phyloP scores from a whole-genome alignment of 768 basidiomycete genomes.

The Calocybe cyanea region DNA sequence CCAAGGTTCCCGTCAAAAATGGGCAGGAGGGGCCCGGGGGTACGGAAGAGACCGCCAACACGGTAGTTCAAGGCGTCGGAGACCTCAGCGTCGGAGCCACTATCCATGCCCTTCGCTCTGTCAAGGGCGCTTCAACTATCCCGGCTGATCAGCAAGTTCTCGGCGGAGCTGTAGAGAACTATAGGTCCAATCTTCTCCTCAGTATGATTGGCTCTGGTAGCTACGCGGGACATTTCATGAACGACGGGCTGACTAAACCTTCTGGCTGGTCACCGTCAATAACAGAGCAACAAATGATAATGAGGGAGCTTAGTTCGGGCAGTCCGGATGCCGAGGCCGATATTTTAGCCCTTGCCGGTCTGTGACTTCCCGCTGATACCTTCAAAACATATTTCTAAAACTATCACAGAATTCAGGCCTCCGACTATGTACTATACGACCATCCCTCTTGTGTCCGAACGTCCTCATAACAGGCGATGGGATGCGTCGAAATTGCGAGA shows the following conservation, averaged over 20 bases:
- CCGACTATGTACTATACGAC: conserved; percentile 96
- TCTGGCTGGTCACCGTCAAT: conserved; percentile 69
- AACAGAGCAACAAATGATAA: conserved; percentile 96
- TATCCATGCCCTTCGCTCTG: conserved; percentile 79
- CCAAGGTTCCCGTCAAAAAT: conserved; percentile 92
- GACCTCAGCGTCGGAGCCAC: conserved; percentile 85
- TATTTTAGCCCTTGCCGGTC: conserved; percentile 82
- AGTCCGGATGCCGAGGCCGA: conserved; percentile 78
- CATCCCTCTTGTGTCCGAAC: conserved; percentile 86
- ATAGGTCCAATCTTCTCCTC: conserved; percentile 84
- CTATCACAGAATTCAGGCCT: conserved; percentile 76
- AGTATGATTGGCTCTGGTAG: conserved; percentile 82
- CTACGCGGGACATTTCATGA: conserved; percentile 52
- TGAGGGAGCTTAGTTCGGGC: conserved; percentile 85
- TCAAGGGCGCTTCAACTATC: conserved; percentile 90
- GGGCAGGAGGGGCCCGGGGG: conserved; percentile 58
- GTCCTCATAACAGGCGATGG: conserved; percentile 83
- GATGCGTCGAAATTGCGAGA: conserved; percentile 94
- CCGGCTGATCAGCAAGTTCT: conserved; percentile 93
- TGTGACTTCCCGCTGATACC: conserved; percentile 25
- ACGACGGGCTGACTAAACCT: conserved; percentile 57
- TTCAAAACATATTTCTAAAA: conserved; percentile 9
- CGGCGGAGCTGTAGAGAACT: conserved; percentile 90
- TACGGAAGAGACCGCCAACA: conserved; percentile 59
- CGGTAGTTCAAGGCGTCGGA: conserved; percentile 77